Conservation (phyloP, 129 eudicot species). For the Logfia minima region DNA sequence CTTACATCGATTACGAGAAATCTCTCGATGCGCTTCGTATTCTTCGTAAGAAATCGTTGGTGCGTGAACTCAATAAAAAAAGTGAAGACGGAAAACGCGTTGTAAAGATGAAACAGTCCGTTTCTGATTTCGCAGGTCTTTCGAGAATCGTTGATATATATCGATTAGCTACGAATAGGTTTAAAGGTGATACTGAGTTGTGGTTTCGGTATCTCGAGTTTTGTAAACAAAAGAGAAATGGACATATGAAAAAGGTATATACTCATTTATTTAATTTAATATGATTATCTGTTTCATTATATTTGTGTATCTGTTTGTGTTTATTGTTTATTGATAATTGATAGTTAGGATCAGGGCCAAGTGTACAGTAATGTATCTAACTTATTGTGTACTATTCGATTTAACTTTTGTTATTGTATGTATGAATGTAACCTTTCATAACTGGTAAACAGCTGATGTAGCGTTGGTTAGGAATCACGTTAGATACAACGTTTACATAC, state of each 20-base stretch:
- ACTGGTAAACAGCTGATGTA: background rate
- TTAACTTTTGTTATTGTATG: too few species aligned
- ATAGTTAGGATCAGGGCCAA: background rate
- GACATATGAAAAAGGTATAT: constrained; percentile 79
- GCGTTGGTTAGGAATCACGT: background rate
- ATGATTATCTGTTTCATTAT: background rate
- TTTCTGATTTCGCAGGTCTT: constrained; percentile 61
- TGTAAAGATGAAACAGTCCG: constrained; percentile 38
- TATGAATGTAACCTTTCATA: too few species aligned
- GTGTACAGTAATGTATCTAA: background rate
- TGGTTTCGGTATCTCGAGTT: constrained; percentile 94
- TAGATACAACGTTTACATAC: background rate
- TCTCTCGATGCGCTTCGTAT: constrained; percentile 47
- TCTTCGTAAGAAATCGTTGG: constrained; percentile 40
- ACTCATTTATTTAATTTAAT: background rate
- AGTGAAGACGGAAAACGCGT: constrained; percentile 12
- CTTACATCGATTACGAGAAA: constrained; percentile 77
- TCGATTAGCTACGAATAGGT: constrained; percentile 66
- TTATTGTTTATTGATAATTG: background rate
- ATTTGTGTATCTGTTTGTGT: background rate
- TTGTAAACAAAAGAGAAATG: constrained; percentile 56
- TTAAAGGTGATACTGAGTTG: constrained; percentile 78
- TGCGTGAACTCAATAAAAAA: constrained; percentile 35
- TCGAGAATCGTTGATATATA: constrained; percentile 68
- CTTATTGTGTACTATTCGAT: background rate